A percentile compares a stretch with the other conserved stretches of the same genome.
phyloP scores from a whole-genome alignment of 2,329 filamentous ascomycete species.

The Hawksworthiomyces lignivorus region DNA sequence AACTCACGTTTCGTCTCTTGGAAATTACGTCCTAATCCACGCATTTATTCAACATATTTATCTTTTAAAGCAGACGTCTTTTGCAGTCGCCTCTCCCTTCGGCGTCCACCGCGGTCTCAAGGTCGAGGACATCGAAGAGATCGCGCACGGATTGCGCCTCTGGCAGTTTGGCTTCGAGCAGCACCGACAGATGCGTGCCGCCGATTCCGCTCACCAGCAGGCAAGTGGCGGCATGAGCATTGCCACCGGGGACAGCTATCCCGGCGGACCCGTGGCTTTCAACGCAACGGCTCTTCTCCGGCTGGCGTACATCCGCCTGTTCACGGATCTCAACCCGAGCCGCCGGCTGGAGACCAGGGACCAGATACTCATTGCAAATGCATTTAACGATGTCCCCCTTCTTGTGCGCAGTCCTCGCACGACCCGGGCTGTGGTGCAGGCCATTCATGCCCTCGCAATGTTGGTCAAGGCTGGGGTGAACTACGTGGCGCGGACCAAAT shows the following conservation, averaged over 20 bases:
- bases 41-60: constrained; percentile 67
- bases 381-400: constrained; percentile 50
- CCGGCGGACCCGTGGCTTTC: constrained; percentile 56
- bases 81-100: constrained; percentile 40
- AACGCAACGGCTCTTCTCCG: constrained; percentile 56
- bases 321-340: constrained; percentile 56
- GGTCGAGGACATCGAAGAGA: constrained; percentile 48
- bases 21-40: constrained; percentile 65
- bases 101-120: constrained; percentile 43
- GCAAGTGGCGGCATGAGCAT: constrained; percentile 1
- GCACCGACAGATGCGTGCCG: constrained; percentile 42
- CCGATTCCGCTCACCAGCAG: constrained; percentile 36
- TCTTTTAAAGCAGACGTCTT: constrained; percentile 55
- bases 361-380: constrained; percentile 51
- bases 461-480: constrained; percentile 56
- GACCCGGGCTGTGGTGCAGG: constrained; percentile 58
- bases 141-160: constrained; percentile 45
- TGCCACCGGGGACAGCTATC: neutral
- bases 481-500: constrained; percentile 54
- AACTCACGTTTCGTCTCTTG: constrained; percentile 49
- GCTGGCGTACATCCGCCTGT: constrained; percentile 56
- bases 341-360: constrained; percentile 59
- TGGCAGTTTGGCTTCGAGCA: constrained; percentile 54
- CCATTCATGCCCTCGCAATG: constrained; percentile 61
- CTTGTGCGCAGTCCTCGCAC: constrained; percentile 52